phyloP scores from a whole-genome alignment of 2,329 filamentous ascomycete species.

The Colletotrichum echinochloae region DNA sequence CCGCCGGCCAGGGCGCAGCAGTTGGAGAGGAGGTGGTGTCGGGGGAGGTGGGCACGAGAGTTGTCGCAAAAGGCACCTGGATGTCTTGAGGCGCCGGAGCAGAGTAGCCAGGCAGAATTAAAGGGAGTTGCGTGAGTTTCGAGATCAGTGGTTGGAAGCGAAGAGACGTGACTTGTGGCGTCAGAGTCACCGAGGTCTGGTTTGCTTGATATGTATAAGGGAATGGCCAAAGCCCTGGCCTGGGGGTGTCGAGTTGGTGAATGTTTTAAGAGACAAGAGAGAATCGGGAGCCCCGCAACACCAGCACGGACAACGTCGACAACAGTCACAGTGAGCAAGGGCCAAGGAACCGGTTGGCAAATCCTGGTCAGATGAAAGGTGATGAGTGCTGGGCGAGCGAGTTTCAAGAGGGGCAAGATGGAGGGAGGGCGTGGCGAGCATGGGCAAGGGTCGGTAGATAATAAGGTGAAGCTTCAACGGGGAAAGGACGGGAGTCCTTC shows the following conservation, averaged over 20 bases:
- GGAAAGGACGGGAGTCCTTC: neutral
- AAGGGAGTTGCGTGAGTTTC: neutral
- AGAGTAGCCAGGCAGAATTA: neutral
- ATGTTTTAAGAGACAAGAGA: neutral
- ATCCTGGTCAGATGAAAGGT: conserved; percentile 2
- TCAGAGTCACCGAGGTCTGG: neutral
- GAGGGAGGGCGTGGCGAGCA: conserved; percentile 13
- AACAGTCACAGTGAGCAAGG: neutral
- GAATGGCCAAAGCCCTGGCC: neutral
- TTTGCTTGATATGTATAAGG: conserved; percentile 19
- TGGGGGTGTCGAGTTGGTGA: neutral
- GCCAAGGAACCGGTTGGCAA: neutral
- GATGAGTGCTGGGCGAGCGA: conserved; percentile 26
- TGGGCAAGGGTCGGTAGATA: neutral
- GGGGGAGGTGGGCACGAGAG: neutral
- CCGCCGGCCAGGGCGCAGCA: too few relatives aligned
- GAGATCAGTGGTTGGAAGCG: neutral
- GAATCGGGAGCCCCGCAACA: neutral
- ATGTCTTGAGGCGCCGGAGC: neutral
- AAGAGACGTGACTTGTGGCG: neutral
- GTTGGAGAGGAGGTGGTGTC: neutral
- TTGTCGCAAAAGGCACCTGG: neutral
- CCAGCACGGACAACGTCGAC: neutral
- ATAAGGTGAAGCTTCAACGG: neutral
- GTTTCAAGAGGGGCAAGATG: conserved; percentile 28